phyloP scores from a whole-genome alignment of 352 stramenopile genomes.

The Pythium monospermum region DNA sequence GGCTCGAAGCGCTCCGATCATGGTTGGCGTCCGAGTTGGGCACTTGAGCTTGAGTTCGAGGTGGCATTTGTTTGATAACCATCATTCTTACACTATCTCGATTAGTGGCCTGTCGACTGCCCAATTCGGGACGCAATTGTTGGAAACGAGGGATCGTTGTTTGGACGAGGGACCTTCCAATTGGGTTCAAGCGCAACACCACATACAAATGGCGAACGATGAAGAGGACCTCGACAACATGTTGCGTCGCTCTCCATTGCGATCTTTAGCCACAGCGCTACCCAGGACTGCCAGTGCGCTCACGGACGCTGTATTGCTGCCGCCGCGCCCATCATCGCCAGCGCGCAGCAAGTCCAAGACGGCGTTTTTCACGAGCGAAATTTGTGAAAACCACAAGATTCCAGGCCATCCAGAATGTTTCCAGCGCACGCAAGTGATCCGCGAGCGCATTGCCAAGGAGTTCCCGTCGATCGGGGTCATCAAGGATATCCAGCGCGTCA shows the following conservation, averaged over 20 bases:
- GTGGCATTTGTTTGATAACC: background rate
- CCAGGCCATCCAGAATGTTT: slow-evolving; percentile 26
- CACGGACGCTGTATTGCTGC: background rate
- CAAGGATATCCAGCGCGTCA: slow-evolving; percentile 16
- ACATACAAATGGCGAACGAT: too few relatives aligned
- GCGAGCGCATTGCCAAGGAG: slow-evolving; percentile 22
- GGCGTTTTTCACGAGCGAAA: slow-evolving; percentile 21
- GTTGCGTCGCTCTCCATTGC: background rate
- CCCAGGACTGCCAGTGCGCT: background rate
- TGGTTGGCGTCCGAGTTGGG: too few relatives aligned
- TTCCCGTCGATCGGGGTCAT: slow-evolving; percentile 25
- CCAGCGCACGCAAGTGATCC: slow-evolving; percentile 26
- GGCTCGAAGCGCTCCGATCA: too few relatives aligned
- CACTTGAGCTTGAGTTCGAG: too few relatives aligned
- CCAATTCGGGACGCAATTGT: background rate
- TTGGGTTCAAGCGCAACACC: too few relatives aligned
- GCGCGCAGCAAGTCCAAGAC: slow-evolving; percentile 4
- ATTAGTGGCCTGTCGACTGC: background rate
- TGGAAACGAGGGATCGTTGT: too few relatives aligned
- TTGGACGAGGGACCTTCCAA: too few relatives aligned
- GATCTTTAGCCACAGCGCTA: background rate
- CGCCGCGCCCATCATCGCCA: background rate
- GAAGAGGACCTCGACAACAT: too few relatives aligned
- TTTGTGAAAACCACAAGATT: slow-evolving; percentile 28
- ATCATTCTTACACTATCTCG: slow-evolving; percentile 2